Percentiles rank a stretch among this genome's conserved stretches.
phyloP scores from a whole-genome alignment of 139 green algal species.

The Chlorella sp. region DNA sequence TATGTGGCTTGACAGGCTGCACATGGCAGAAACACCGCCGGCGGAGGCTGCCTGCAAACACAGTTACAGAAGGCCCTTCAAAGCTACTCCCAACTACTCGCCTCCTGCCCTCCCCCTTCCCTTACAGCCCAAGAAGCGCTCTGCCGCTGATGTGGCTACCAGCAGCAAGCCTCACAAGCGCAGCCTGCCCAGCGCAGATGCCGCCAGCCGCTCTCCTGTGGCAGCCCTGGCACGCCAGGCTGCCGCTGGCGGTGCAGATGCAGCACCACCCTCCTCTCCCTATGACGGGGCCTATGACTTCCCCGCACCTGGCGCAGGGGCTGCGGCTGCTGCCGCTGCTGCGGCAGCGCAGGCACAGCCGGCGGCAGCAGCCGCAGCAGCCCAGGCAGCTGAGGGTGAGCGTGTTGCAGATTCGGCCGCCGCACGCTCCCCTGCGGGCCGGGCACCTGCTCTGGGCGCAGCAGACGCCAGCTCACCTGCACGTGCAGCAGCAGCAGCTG shows the following conservation, averaged over 20 bases:
- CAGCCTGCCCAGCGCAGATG: background rate
- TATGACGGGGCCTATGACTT: conserved; percentile 1
- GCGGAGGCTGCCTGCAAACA: no score
- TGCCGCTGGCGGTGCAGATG: background rate
- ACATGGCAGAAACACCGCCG: no score
- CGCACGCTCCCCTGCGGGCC: background rate
- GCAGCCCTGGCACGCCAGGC: background rate
- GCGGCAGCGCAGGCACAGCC: no score
- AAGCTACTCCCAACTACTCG: no score
- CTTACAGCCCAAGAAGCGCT: conserved; percentile 10
- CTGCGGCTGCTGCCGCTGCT: background rate
- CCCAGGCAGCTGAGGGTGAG: background rate
- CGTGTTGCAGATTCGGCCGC: background rate
- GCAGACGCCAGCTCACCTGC: no score
- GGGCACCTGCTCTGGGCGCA: no score
- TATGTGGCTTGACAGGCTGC: no score
- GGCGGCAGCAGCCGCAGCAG: background rate
- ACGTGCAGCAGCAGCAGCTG: no score
- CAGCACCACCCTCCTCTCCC: background rate
- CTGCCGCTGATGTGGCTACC: background rate
- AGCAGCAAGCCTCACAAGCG: background rate
- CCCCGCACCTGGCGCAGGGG: background rate
- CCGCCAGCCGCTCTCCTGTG: conserved; percentile 11
- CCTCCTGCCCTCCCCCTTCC: background rate
- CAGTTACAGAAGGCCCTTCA: no score